phyloP scores from a whole-genome alignment of 441 rosid genomes.

The Eugenia klotzschiana region DNA sequence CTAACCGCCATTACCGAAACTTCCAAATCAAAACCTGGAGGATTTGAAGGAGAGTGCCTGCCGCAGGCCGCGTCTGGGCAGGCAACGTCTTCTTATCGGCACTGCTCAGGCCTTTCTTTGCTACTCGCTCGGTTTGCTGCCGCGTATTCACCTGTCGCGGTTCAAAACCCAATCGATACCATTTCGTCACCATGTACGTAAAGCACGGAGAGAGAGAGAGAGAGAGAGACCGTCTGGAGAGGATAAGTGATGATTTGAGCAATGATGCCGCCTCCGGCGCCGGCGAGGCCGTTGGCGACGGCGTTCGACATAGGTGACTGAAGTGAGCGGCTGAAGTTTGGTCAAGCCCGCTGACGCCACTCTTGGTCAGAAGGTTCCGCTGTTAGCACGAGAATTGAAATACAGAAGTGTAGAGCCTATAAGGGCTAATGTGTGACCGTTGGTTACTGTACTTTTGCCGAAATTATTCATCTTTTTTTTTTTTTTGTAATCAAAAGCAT shows the following conservation, averaged over 20 bases:
- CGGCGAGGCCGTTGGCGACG: slow-evolving; percentile 55
- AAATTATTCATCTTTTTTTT: neutral
- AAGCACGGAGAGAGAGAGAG: neutral
- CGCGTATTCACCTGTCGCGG: slow-evolving; percentile 45
- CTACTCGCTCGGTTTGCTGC: slow-evolving; percentile 51
- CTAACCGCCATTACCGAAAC: neutral
- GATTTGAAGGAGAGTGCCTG: slow-evolving; percentile 30
- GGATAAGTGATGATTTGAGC: slow-evolving; percentile 71
- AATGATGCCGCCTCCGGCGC: slow-evolving; percentile 56
- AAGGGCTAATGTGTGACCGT: neutral
- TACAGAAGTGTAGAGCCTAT: neutral
- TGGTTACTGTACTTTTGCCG: neutral
- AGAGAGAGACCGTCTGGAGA: slow-evolving; percentile 32
- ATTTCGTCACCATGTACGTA: neutral
- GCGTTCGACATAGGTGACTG: slow-evolving; percentile 31
- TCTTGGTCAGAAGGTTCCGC: neutral
- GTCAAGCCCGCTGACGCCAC: neutral
- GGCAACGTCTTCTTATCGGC: neutral
- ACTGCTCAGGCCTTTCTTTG: slow-evolving; percentile 17
- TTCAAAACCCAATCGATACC: neutral
- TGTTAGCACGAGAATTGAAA: neutral
- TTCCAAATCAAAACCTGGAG: slow-evolving; percentile 14
- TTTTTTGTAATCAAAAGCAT: neutral
- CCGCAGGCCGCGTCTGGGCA: neutral
- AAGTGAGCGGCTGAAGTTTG: neutral